These are phyloP conservation scores for Trametopsis cervina DNA, from an alignment of 768 basidiomycete genomes.

Conservation along the genomic window DNA sequence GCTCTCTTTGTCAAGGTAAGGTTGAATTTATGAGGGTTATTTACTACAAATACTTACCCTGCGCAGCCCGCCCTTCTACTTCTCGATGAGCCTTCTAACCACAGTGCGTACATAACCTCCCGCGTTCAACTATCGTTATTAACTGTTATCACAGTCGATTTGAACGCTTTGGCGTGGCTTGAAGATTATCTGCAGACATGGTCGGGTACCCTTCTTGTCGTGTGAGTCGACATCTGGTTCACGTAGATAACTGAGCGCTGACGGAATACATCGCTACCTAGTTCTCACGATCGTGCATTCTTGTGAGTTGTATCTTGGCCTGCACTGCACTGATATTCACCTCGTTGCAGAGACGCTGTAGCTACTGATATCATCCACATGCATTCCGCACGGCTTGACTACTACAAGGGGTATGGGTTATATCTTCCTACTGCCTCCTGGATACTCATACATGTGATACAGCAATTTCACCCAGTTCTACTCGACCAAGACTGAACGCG, in stretches of 20 bases:
- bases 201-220: slow-evolving; percentile 86
- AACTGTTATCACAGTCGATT: slow-evolving; percentile 49
- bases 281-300: slow-evolving; percentile 97
- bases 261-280: no score
- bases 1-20: slow-evolving; percentile 91
- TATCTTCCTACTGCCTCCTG: neutral
- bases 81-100: slow-evolving; percentile 94
- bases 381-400: slow-evolving; percentile 87
- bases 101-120: slow-evolving; percentile 47
- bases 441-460: slow-evolving; percentile 1
- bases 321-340: neutral
- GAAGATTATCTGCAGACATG: slow-evolving; percentile 97
- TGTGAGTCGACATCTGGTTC: slow-evolving; percentile 45
- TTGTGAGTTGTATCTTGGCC: slow-evolving; percentile 40
- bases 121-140: neutral
- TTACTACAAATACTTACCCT: slow-evolving; percentile 5
- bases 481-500: slow-evolving; percentile 94
- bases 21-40: neutral
- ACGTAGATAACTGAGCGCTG: no score
- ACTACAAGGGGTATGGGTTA: slow-evolving; percentile 83
- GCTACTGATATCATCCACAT: slow-evolving; percentile 99
- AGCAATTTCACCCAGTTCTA: slow-evolving; percentile 99
- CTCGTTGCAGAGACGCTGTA: slow-evolving; percentile 66
- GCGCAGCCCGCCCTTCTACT: slow-evolving; percentile 63
- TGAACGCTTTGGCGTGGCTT: slow-evolving; percentile 95